Conservation (phyloP, 495 filamentous ascomycete species). For the Aspergillus diversus region DNA sequence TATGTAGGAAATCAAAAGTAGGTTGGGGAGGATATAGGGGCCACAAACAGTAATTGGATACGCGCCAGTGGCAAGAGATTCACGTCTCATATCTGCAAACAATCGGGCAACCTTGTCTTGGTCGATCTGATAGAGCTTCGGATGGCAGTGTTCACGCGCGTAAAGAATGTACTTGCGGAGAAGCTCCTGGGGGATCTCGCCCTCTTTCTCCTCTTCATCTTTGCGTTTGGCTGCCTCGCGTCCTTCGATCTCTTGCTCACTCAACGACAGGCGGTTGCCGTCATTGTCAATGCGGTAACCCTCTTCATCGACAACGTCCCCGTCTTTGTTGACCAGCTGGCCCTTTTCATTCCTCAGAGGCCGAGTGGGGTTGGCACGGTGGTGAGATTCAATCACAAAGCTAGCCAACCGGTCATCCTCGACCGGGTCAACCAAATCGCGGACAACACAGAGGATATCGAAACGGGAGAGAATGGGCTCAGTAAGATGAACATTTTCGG, state of each 20-base stretch:
- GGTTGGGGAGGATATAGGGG: constrained; percentile 11
- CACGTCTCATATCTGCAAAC: constrained; percentile 94
- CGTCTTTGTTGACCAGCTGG: constrained; percentile 66
- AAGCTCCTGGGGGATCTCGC: constrained; percentile 88
- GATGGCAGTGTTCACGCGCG: constrained; percentile 84
- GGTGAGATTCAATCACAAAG: constrained; percentile 94
- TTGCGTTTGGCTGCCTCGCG: constrained; percentile 46
- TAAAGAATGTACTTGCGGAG: constrained; percentile 97
- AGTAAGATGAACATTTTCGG: constrained; percentile 93
- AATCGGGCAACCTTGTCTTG: constrained; percentile 94
- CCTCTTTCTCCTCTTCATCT: constrained; percentile 63
- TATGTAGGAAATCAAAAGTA: constrained; percentile 4
- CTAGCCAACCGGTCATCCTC: constrained; percentile 93
- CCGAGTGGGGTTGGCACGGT: constrained; percentile 77
- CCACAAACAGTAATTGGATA: constrained; percentile 92
- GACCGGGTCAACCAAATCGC: constrained; percentile 94
- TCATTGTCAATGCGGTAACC: constrained; percentile 47
- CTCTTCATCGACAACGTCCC: constrained; percentile 50
- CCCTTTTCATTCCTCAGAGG: constrained; percentile 57
- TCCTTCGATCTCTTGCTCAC: constrained; percentile 39
- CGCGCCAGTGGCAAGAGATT: constrained; percentile 88
- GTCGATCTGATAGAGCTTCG: constrained; percentile 97
- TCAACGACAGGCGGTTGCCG: constrained; percentile 39
- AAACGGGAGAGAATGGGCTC: constrained; percentile 99
- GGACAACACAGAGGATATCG: constrained; percentile 95